Percentiles rank a stretch among this genome's conserved stretches.
Conservation (phyloP, 768 basidiomycete genomes). For the Baorangia bicolor region DNA sequence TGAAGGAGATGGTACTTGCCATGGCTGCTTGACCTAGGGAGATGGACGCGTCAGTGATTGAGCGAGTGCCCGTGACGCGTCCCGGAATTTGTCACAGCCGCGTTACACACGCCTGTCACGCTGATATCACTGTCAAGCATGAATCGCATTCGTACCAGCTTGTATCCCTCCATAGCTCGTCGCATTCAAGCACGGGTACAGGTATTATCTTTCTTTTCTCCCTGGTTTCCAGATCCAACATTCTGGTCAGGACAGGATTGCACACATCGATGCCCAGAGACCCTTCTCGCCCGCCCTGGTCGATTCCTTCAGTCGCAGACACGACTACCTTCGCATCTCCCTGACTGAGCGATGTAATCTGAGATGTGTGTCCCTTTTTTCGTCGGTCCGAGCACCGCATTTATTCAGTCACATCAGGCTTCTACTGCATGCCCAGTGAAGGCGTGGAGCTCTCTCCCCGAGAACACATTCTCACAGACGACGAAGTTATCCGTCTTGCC, state of each 20-base stretch:
- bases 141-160: conserved; percentile 7
- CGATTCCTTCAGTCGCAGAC: conserved; percentile 66
- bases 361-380: conserved; percentile 52
- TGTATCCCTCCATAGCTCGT: conserved; percentile 7
- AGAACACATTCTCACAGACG: conserved; percentile 67
- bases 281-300: conserved; percentile 54
- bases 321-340: conserved; percentile 88
- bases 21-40: conserved; percentile 15
- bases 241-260: conserved; percentile 50
- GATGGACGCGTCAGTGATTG: conserved; percentile 23
- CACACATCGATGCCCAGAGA: conserved; percentile 46
- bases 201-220: conserved; percentile 8
- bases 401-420: conserved; percentile 49
- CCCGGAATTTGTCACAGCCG: conserved; percentile 7
- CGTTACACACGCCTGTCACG: conserved; percentile 4
- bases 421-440: conserved; percentile 89
- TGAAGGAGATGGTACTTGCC: conserved; percentile 15
- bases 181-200: conserved; percentile 18
- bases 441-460: conserved; percentile 74
- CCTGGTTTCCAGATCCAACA: background rate
- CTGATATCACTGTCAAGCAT: background rate
- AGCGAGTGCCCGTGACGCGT: conserved; percentile 21
- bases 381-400: background rate
- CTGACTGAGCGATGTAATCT: conserved; percentile 87
- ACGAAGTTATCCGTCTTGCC: conserved; percentile 73